Conservation (phyloP, 2,329 filamentous ascomycete species). For the Escovopsis sp. region DNA sequence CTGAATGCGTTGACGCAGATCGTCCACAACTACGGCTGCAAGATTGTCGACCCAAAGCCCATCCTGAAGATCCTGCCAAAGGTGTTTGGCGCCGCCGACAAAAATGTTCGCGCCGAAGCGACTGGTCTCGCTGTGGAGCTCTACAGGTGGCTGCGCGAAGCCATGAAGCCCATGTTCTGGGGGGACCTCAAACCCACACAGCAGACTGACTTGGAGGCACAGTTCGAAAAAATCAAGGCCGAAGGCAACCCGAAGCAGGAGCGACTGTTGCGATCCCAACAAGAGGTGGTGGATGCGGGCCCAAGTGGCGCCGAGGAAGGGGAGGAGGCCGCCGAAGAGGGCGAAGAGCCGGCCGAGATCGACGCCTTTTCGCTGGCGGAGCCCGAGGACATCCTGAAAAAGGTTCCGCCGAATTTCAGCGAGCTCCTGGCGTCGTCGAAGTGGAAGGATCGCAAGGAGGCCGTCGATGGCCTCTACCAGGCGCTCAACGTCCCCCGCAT, state of each 20-base stretch:
- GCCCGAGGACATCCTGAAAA: constrained; percentile 71
- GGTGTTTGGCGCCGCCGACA: constrained; percentile 90
- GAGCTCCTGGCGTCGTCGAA: constrained; percentile 82
- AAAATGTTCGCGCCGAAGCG: constrained; percentile 90
- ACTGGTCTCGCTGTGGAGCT: constrained; percentile 85
- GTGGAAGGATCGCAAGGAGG: constrained; percentile 97
- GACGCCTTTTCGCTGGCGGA: constrained; percentile 74
- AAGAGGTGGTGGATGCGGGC: constrained; percentile 64
- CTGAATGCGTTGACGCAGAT: constrained; percentile 67
- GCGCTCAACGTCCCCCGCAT: constrained; percentile 75
- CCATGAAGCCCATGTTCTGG: constrained; percentile 98
- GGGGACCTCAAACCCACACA: constrained; percentile 88
- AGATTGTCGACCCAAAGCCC: constrained; percentile 83
- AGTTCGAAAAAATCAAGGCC: constrained; percentile 86
- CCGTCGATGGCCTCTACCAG: constrained; percentile 65
- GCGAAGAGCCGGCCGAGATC: constrained; percentile 43
- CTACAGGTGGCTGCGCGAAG: constrained; percentile 92
- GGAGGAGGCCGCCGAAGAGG: constrained; percentile 41
- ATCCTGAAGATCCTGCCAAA: constrained; percentile 80
- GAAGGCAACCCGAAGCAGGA: constrained; percentile 83
- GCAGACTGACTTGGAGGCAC: constrained; percentile 80
- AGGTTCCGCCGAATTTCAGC: constrained; percentile 66
- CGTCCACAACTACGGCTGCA: constrained; percentile 89
- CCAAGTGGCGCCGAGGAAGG: constrained; percentile 44
- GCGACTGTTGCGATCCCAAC: constrained; percentile 73